These are phyloP conservation scores for Ceratonia siliqua DNA, from an alignment of 306 rosid genomes.

Conservation along the genomic window DNA sequence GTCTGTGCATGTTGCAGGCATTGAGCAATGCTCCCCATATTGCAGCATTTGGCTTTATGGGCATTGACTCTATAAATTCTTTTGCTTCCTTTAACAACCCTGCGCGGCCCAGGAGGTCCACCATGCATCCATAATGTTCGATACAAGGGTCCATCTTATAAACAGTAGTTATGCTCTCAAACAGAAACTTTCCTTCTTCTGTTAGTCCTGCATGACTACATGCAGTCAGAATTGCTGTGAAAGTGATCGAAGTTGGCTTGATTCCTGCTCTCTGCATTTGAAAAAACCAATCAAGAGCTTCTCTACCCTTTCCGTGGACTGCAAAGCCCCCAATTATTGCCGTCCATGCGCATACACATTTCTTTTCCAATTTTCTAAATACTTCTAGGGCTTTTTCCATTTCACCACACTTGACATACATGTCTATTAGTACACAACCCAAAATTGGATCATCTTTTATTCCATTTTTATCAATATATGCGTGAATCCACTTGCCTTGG, in stretches of 20 bases:
- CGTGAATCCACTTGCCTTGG: slow-evolving; percentile 55
- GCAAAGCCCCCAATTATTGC: slow-evolving; percentile 61
- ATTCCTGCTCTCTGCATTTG: slow-evolving; percentile 51
- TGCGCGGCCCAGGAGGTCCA: slow-evolving; percentile 60
- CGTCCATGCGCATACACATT: slow-evolving; percentile 55
- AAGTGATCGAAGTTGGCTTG: slow-evolving; percentile 51
- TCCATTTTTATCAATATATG: slow-evolving; percentile 44
- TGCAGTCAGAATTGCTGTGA: slow-evolving; percentile 55
- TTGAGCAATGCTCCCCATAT: slow-evolving; percentile 62
- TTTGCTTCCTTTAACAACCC: slow-evolving; percentile 56
- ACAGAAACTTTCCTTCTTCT: slow-evolving; percentile 52
- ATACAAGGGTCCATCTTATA: slow-evolving; percentile 48
- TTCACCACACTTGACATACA: slow-evolving; percentile 64
- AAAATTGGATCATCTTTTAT: slow-evolving; percentile 46
- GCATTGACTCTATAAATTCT: slow-evolving; percentile 54
- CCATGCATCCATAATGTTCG: slow-evolving; percentile 68
- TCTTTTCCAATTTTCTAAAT: slow-evolving; percentile 43
- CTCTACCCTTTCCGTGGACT: slow-evolving; percentile 53
- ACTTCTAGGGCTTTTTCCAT: slow-evolving; percentile 48
- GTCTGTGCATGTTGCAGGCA: slow-evolving; percentile 52
- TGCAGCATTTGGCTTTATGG: slow-evolving; percentile 56
- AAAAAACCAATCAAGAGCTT: slow-evolving; percentile 56
- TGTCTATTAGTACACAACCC: slow-evolving; percentile 55
- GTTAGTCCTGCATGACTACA: slow-evolving; percentile 61
- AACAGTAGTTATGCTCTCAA: slow-evolving; percentile 41